Base-by-base conservation (phyloP, 1,284 basidiomycete genomes). In the Malassezia dermatis region DNA sequence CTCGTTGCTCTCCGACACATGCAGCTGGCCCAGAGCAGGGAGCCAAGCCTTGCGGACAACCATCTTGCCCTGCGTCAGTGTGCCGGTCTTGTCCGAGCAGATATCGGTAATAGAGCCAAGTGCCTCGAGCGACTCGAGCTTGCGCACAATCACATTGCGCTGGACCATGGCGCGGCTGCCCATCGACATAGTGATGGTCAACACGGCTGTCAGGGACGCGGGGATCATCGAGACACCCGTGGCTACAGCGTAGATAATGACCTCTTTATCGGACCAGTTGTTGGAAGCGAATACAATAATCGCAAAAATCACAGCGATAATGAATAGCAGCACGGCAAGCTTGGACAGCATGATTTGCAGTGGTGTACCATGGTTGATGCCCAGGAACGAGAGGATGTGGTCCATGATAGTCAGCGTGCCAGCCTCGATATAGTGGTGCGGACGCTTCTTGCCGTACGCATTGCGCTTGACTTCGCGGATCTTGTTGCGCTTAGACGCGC, bases 141-240 rank as follows among this genome's bases (percentile, higher is more conserved):
- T 80, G 28, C 81, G 78, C 7, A 81, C 81, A 59, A 82, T 79
- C 32, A 79, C 79, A 61, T 80, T 71, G 43, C 79, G 76, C 47
- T 76, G 76, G 10, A 78, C 80, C 81, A 83, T 82, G 32, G 77
- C 77, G 44, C 76, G 76, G 12, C 79, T 79, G 15, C 81, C 81
- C 48, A 79, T 78, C 2, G 81, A 78, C 76, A 76, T 73, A 13
- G 74, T 77, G 56, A 77, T 68, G 50, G 69, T 70, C 19, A 73
- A 56, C n/a, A 73, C 70, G 32, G 69, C 69, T 7, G 68, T 67
- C 12, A 73, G 64, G 5, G 67, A 70, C 23, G 79, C 80, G 13
- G 80, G 80, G 10, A 81, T 75, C 68, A 81, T 79, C 2, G 80
- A 79, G 7, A 81, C 78, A 43, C 78, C 80, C 12, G 79, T 78